A percentile compares a stretch with the other conserved stretches of the same genome.
Evolutionary conservation across 495 filamentous ascomycete genomes (phyloP).

Genomic region (Haplographium delicatum): DNA sequence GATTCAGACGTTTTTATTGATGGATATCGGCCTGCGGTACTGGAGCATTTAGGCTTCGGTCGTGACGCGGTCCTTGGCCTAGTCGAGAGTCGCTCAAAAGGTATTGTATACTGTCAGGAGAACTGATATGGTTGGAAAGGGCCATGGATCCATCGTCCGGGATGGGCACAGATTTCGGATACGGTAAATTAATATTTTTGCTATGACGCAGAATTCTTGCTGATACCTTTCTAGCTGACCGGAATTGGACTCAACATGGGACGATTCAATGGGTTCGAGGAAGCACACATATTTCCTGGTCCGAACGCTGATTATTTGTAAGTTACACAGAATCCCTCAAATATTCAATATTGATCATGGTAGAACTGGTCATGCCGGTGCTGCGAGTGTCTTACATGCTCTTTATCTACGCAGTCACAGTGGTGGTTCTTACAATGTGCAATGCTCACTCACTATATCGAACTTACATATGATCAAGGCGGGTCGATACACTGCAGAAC

Average conservation of each 20-base stretch:
- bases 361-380: background rate
- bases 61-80: slow-evolving; percentile 41
- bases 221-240: background rate
- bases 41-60: slow-evolving; percentile 56
- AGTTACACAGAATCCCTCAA: background rate
- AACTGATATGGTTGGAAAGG: slow-evolving; percentile 63
- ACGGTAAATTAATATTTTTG: background rate
- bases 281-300: background rate
- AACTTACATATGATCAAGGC: background rate
- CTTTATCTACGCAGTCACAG: background rate
- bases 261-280: slow-evolving; percentile 1
- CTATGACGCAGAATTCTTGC: background rate
- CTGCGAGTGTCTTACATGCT: background rate
- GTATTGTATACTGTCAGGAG: slow-evolving; percentile 62
- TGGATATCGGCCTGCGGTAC: slow-evolving; percentile 59
- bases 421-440: background rate
- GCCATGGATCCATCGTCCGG: slow-evolving; percentile 42
- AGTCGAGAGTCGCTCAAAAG: slow-evolving; percentile 47
- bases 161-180: slow-evolving; percentile 52
- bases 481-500: background rate
- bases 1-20: slow-evolving; percentile 56
- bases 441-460: background rate
- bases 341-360: background rate
- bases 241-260: background rate
- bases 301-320: background rate